These are phyloP conservation scores for Liriodendron chinense DNA, from an alignment of 164 flowering plant genomes.

Conservation along the genomic window DNA sequence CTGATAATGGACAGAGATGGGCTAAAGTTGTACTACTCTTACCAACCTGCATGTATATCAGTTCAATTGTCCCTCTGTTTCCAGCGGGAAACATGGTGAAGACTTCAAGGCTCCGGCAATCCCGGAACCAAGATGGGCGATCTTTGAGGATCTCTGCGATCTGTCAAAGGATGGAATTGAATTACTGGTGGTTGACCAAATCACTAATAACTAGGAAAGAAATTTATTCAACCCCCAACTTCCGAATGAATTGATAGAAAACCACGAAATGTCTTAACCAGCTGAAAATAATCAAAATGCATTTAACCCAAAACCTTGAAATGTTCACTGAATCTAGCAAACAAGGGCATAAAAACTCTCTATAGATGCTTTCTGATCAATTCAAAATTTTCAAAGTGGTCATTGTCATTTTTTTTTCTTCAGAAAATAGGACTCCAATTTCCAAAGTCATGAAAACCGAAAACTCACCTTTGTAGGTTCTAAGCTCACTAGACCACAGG, in stretches of 20 bases:
- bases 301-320: too few species aligned
- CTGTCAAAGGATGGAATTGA: conserved; percentile 31
- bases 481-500: conserved; percentile 80
- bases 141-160: conserved; percentile 95
- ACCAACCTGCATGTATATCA: conserved; percentile 78
- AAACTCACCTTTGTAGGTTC: conserved; percentile 66
- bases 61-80: conserved; percentile 89
- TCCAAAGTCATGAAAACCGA: not conserved
- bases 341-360: too few species aligned
- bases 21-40: not conserved
- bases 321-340: not conserved
- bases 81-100: conserved; percentile 82
- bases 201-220: too few species aligned
- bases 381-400: not conserved
- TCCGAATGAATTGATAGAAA: not conserved
- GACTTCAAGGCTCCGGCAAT: conserved; percentile 90
- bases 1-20: not conserved
- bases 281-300: not conserved
- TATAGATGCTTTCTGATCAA: not conserved
- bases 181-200: not conserved
- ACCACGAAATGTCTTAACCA: not conserved
- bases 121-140: conserved; percentile 94
- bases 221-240: too few species aligned
- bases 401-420: too few species aligned
- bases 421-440: not conserved